Conservation (phyloP, 2,329 filamentous ascomycete species). For the Achaetomium macrosporum region DNA sequence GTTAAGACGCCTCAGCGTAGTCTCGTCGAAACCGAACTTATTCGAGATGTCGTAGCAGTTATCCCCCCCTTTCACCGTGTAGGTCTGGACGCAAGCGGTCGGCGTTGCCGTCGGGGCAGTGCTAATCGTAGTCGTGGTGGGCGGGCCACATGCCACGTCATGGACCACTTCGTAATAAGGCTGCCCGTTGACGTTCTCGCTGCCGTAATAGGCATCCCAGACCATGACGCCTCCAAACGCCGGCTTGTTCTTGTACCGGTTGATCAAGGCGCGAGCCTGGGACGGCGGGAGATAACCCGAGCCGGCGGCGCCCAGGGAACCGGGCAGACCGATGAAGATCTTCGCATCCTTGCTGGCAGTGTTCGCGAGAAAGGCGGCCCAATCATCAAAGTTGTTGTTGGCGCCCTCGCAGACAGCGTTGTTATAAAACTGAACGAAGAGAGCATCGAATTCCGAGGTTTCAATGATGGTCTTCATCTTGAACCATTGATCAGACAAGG, state of each 20-base stretch:
- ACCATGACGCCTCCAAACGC: conserved; percentile 33
- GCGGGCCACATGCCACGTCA: conserved; percentile 11
- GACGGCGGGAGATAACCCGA: conserved; percentile 27
- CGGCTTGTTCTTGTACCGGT: conserved; percentile 22
- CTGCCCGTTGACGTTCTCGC: conserved; percentile 14
- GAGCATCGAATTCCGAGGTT: conserved; percentile 34
- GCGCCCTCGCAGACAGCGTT: conserved; percentile 36
- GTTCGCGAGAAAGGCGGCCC: conserved; percentile 29
- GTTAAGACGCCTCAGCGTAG: conserved; percentile 16
- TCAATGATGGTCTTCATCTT: conserved; percentile 39
- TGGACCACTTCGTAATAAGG: conserved; percentile 26
- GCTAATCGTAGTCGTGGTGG: conserved; percentile 12
- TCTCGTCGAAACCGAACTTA: conserved; percentile 9
- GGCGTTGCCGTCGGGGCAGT: conserved; percentile 9
- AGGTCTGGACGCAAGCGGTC: conserved; percentile 14
- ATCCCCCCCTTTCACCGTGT: conserved; percentile 15
- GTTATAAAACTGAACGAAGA: conserved; percentile 46
- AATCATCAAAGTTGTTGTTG: conserved; percentile 34
- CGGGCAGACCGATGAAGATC: conserved; percentile 36
- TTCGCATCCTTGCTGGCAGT: conserved; percentile 33
- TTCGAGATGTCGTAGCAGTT: conserved; percentile 17
- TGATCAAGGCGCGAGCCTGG: conserved; percentile 22
- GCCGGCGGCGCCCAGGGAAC: conserved; percentile 20
- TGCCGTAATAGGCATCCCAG: conserved; percentile 29
- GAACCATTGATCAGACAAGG: conserved; percentile 33